Evolutionary conservation across 2,329 filamentous ascomycete genomes (phyloP).

Genomic region (Cytospora piceicola): DNA sequence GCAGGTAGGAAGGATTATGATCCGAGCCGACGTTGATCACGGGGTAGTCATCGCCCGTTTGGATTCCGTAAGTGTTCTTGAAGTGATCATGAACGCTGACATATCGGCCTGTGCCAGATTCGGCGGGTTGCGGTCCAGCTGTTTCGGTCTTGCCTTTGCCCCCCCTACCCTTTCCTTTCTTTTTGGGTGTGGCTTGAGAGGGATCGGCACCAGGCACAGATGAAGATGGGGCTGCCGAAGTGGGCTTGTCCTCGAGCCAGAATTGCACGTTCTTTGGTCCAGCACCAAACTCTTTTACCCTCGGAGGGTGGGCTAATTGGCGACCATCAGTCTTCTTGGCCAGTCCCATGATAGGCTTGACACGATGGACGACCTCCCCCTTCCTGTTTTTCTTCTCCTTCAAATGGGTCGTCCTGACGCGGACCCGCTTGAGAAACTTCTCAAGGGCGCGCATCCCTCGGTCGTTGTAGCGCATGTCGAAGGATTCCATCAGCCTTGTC

Average conservation of each 20-base stretch:
- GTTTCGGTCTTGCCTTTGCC: constrained; percentile 7
- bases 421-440: constrained; percentile 44
- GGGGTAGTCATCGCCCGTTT: constrained; percentile 44
- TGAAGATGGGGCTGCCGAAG: constrained; percentile 5
- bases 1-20: constrained; percentile 59
- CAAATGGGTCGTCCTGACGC: constrained; percentile 46
- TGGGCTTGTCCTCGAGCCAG: constrained; percentile 44
- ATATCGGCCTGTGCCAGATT: constrained; percentile 39
- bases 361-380: constrained; percentile 41
- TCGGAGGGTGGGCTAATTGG: constrained; percentile 35
- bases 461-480: not conserved
- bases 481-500: constrained; percentile 29
- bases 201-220: constrained; percentile 7
- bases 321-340: constrained; percentile 42
- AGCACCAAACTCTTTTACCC: constrained; percentile 43
- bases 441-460: constrained; percentile 34
- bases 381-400: constrained; percentile 37
- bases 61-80: constrained; percentile 41
- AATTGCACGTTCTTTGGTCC: constrained; percentile 59
- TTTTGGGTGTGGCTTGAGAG: constrained; percentile 10
- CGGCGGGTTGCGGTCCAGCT: constrained; percentile 17
- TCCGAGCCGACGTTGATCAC: constrained; percentile 64
- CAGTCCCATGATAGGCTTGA: constrained; percentile 45
- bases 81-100: constrained; percentile 59
- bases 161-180: constrained; percentile 28